Percentiles rank a stretch among this genome's conserved stretches.
These are phyloP conservation scores for Cryptococcus hybrid DNA, from an alignment of 1,284 basidiomycete genomes.

Conservation along the genomic window DNA sequence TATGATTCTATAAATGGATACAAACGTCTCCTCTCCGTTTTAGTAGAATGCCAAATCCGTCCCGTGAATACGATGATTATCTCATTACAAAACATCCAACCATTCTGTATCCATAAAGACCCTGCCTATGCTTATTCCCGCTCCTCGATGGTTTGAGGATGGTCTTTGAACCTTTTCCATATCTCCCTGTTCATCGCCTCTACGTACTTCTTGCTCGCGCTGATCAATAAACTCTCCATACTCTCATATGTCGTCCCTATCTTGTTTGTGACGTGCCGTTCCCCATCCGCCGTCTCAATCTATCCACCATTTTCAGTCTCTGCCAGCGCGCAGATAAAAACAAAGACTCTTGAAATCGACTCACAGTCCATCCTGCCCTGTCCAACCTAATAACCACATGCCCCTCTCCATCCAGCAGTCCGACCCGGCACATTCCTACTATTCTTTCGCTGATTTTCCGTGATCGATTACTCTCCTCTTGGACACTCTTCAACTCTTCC, in stretches of 20 bases:
- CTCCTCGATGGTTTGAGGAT: slow-evolving; percentile 2
- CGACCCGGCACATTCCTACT: slow-evolving; percentile 21
- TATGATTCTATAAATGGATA: no score
- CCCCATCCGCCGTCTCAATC: slow-evolving; percentile 1
- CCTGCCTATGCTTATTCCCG: not conserved
- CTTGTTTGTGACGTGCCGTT: slow-evolving; percentile 1
- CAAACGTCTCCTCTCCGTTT: no score
- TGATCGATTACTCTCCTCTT: slow-evolving; percentile 3
- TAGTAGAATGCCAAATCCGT: no score
- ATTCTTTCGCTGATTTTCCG: slow-evolving; percentile 15
- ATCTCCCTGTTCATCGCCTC: slow-evolving; percentile 39
- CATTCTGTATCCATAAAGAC: no score
- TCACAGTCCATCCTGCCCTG: slow-evolving; percentile 37
- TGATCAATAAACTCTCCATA: slow-evolving; percentile 42
- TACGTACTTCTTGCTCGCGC: slow-evolving; percentile 33
- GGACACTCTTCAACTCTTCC: slow-evolving; percentile 19
- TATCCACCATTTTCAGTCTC: not conserved
- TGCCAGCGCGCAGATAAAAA: slow-evolving; percentile 10
- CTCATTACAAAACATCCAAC: no score
- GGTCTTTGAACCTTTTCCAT: slow-evolving; percentile 27
- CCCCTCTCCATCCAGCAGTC: slow-evolving; percentile 21
- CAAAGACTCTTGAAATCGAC: slow-evolving; percentile 12
- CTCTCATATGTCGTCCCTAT: slow-evolving; percentile 32
- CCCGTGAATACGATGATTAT: no score
- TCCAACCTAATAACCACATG: slow-evolving; percentile 24